phyloP scores from a whole-genome alignment of 2,329 filamentous ascomycete genomes.

The Alternaria ethzedia region DNA sequence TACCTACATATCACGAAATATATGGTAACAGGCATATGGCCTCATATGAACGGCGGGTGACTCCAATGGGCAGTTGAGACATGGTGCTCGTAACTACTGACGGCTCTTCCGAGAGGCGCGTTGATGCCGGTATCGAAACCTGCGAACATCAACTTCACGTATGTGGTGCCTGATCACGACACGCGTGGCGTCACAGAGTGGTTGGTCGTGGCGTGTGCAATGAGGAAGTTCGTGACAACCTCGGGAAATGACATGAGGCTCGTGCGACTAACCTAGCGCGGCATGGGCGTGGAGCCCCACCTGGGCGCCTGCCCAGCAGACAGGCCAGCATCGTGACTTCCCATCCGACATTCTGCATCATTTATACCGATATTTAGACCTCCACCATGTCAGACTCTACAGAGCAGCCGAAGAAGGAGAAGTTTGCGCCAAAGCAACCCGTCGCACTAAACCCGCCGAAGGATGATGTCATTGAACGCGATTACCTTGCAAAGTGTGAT shows the following conservation, averaged over 20 bases:
- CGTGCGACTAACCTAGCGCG: slow-evolving; percentile 9
- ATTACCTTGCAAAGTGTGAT: slow-evolving; percentile 80
- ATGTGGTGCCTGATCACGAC: neutral
- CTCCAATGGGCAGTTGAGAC: neutral
- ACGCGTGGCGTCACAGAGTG: neutral
- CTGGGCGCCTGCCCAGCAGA: neutral
- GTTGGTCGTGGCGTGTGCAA: neutral
- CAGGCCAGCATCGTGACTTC: slow-evolving; percentile 15
- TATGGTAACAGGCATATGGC: neutral
- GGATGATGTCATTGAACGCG: slow-evolving; percentile 80
- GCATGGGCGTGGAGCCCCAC: slow-evolving; percentile 24
- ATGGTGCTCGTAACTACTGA: neutral
- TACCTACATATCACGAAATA: slow-evolving; percentile 1
- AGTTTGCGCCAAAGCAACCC: slow-evolving; percentile 79
- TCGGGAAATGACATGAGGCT: neutral
- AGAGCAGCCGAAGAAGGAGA: slow-evolving; percentile 51
- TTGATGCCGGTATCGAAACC: neutral
- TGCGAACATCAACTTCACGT: neutral
- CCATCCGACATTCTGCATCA: slow-evolving; percentile 2
- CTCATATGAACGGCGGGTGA: neutral
- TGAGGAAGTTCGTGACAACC: neutral
- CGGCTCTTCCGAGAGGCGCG: neutral
- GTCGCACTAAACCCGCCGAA: slow-evolving; percentile 84
- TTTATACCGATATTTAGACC: neutral
- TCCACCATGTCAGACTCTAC: slow-evolving; percentile 41